Evolutionary conservation across 2,329 filamentous ascomycete species (phyloP), one percentile per base, ranked within the genome.

Genomic region (Xylariaceae sp.): DNA sequence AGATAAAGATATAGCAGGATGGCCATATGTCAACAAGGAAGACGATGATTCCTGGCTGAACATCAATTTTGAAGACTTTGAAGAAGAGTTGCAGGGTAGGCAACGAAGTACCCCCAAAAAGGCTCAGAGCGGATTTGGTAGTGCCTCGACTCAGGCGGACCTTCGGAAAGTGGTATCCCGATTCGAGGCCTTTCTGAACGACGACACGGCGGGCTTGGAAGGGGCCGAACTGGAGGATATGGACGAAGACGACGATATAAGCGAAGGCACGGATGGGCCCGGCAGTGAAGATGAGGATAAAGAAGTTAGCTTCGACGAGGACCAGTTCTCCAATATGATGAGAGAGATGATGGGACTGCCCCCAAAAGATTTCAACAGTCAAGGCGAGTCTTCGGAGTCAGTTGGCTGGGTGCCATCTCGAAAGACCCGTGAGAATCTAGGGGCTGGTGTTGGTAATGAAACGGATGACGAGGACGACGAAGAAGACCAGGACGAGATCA

Each of bases 21-120:
- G 93, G 91, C 70, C 74, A 28, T 64, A 73, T 22, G 58, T 59
- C 3, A 65, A 70, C 22, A 73, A 69, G n/a, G 79, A 91, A 37
- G 91, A 97, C 46, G 81, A 89, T 53, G 93, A 97, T 54, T 75
- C 78, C 17, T 98, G 93, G 93, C 72, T 98, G 50, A 83, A 97
- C 53, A 94, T 98, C 43, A 83, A 90, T 57, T 96, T 89, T 52
- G 77, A 85, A 15, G 89, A 96, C 48, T 89, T 98, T 42, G 90
- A 96, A 55, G 74, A 76, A 19, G 89, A 96, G 60, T 68, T 98
- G 1, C 71, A 76, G 22, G 74, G 76, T 0, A 70, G 66, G 67
- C 49, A 69, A 42, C 29, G 45, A 43, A 26, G 40, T 39, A n/a
- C 30, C 13, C 6, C 13, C 13, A 7, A 6, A 13, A 17, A 42